Base-by-base conservation (phyloP, 495 filamentous ascomycete species). In the Umbilicaria muhlenbergii region DNA sequence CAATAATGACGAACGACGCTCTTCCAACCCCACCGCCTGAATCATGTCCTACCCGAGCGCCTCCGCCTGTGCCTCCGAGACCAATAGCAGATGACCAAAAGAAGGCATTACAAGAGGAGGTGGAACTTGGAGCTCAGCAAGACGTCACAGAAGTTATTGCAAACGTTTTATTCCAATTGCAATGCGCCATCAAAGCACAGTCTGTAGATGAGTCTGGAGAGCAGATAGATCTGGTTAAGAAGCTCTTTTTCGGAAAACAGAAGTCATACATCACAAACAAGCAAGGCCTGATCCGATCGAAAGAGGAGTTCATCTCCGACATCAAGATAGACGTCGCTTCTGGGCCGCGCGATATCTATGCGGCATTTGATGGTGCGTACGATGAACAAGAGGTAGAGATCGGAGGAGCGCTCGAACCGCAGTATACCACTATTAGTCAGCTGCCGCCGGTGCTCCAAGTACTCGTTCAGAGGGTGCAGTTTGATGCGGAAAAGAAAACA, bases 141-240 rank as follows among this genome's bases (percentile, higher is more conserved):
- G 91, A 98, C 64, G 91, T 94, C 6, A 87, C 83, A 10, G 91
- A 98, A 58, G 88, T 94, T 33, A 88, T 94, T 57, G 85, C 85
- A 34, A 88, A 91, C 56, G 79, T 92, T 17, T 71, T 92, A 32
- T 87, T 88, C 50, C 83, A 89, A 34, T 69, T 94, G n/a, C 78
- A 85, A 55, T 86, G 83, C 48, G 88, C 87, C 3, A 87, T 94
- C 53, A 78, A 74, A 48, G 71, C 86, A 32, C 62, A 66, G 5
- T 61, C 62, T 2, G 60, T 78, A 42, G 76, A 74, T 21, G 58
- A 69, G 11, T 69, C 75, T 34, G 81, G 80, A 6, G 81, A 86
- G 53, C 87, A 93, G 60, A 59, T 79, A 6, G 92, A 96, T 57
- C 66, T 70, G 37, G 75, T 95, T 36, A 81, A 85, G 60, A 59